A percentile compares a stretch with the other conserved stretches of the same genome.
Conservation (phyloP, 768 basidiomycete species). For the Candolleomyces aberdarensis region DNA sequence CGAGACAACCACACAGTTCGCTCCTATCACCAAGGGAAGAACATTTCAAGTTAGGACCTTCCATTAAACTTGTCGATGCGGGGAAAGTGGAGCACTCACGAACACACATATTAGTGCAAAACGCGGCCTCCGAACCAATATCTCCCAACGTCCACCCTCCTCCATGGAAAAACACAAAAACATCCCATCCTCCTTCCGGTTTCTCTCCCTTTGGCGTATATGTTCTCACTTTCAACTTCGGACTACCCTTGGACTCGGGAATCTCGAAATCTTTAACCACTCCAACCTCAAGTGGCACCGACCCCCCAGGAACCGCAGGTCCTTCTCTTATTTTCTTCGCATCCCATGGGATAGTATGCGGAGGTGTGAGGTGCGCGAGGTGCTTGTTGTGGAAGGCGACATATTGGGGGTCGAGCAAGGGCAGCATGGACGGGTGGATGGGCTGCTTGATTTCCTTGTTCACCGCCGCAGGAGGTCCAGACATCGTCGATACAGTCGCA, state of each 20-base stretch:
- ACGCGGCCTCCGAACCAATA: conserved; percentile 56
- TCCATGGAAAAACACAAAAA: conserved; percentile 73
- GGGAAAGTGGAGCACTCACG: conserved; percentile 31
- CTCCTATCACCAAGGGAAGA: conserved; percentile 34
- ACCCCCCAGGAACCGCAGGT: conserved; percentile 54
- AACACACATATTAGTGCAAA: conserved; percentile 58
- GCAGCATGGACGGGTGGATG: conserved; percentile 58
- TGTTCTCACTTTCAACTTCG: conserved; percentile 51
- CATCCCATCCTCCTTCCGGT: conserved; percentile 63
- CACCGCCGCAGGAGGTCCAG: no score
- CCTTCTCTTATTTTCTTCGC: conserved; percentile 47
- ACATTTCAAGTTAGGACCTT: neutral
- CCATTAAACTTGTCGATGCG: neutral
- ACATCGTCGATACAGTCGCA: no score
- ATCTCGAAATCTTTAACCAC: conserved; percentile 50
- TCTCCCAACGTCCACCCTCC: conserved; percentile 79
- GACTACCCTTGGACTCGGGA: conserved; percentile 10
- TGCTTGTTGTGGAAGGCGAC: conserved; percentile 55
- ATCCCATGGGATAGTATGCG: conserved; percentile 61
- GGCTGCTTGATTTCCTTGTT: conserved; percentile 34
- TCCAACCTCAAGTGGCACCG: conserved; percentile 54
- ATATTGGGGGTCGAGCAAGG: conserved; percentile 65
- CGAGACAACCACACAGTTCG: conserved; percentile 58
- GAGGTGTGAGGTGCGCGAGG: conserved; percentile 42
- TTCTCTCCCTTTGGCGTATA: conserved; percentile 57